These are phyloP conservation scores for Curvularia lunata DNA, from an alignment of 2,329 filamentous ascomycete species.

Conservation along the genomic window DNA sequence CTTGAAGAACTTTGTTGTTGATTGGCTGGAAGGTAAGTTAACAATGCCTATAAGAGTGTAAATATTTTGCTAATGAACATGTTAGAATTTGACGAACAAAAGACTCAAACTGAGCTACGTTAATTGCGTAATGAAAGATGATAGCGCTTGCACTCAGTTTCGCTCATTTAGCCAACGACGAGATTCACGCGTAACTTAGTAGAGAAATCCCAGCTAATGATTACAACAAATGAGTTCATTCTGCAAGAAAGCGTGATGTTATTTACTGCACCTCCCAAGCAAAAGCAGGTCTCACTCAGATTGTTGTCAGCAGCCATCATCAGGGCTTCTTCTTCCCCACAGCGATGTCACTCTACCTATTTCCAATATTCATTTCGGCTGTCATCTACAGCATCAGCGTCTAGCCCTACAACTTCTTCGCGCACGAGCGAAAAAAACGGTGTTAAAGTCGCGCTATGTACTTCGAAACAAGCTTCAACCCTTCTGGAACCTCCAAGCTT, in stretches of 20 bases:
- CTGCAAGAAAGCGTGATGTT: too few relatives aligned
- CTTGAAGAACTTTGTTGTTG: constrained; percentile 67
- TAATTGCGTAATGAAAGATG: background rate
- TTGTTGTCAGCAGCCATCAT: background rate
- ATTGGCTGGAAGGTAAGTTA: constrained; percentile 64
- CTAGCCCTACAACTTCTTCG: background rate
- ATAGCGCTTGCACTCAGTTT: background rate
- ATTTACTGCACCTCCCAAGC: too few relatives aligned
- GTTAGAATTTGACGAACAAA: constrained; percentile 10
- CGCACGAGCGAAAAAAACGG: background rate
- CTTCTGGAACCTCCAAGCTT: too few relatives aligned
- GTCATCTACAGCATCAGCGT: too few relatives aligned
- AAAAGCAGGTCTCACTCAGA: background rate
- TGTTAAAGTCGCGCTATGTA: background rate
- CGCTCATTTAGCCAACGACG: background rate
- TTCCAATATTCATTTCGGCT: background rate
- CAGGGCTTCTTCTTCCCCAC: background rate
- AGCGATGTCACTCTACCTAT: background rate
- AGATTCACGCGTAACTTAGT: background rate
- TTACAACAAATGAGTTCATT: too few relatives aligned
- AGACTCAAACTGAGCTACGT: constrained; percentile 3
- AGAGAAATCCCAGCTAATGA: background rate
- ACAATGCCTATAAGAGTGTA: background rate
- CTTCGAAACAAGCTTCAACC: background rate
- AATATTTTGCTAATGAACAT: background rate